Evolutionary conservation across 257 asterid species (phyloP).

Genomic region (Leptodermis oblonga): DNA sequence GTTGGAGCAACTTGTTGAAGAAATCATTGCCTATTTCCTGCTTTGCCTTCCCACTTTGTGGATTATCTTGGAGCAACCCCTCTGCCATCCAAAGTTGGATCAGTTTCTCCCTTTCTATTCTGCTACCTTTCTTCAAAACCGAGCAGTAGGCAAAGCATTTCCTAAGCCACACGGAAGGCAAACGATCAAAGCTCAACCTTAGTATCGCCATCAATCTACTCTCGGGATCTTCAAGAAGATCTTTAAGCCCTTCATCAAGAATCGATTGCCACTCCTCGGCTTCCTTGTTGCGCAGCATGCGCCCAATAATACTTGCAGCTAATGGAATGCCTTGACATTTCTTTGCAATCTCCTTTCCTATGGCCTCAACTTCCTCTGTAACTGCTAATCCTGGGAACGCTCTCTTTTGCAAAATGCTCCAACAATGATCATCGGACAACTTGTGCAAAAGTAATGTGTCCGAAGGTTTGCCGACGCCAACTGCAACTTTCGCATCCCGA

Average conservation of each 20-base stretch:
- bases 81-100: constrained; percentile 28
- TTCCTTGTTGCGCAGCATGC: not conserved
- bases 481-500: not conserved
- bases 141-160: constrained; percentile 33
- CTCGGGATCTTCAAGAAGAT: not conserved
- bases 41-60: not conserved
- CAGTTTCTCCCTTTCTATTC: constrained; percentile 7
- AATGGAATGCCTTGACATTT: too few relatives aligned
- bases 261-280: constrained; percentile 6
- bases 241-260: not conserved
- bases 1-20: not conserved
- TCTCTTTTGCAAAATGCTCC: not conserved
- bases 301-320: too few relatives aligned
- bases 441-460: too few relatives aligned
- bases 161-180: constrained; percentile 16
- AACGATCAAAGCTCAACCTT: constrained; percentile 25
- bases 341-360: too few relatives aligned
- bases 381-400: not conserved
- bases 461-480: not conserved
- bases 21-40: not conserved
- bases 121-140: constrained; percentile 9
- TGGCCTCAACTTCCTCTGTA: too few relatives aligned
- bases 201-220: not conserved
- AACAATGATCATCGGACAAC: not conserved
- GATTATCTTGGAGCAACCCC: constrained; percentile 17